phyloP scores from a whole-genome alignment of 352 stramenopile genomes.

The Pythium folliculosum region DNA sequence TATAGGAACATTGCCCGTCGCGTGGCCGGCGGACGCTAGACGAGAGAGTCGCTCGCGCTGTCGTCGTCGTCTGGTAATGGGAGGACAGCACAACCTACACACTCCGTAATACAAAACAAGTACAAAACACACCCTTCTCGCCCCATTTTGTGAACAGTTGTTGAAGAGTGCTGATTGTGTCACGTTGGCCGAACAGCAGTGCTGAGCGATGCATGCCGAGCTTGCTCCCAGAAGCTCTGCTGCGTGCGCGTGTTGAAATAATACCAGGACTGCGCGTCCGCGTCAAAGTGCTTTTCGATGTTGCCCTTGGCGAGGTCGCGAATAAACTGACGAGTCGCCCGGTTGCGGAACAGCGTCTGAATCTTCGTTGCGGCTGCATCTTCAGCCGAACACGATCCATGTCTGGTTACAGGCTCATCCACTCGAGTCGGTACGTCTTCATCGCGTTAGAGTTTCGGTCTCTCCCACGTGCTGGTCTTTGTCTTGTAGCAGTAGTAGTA shows the following conservation, averaged over 20 bases:
- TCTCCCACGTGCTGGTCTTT: conserved; percentile 36
- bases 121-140: conserved; percentile 15
- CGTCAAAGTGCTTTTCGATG: conserved; percentile 47
- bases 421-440: background rate
- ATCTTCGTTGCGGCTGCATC: conserved; percentile 35
- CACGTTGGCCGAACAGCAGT: background rate
- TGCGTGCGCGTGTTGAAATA: conserved; percentile 59
- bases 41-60: conserved; percentile 30
- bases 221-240: conserved; percentile 53
- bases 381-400: background rate
- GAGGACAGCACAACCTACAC: conserved; percentile 22
- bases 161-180: background rate
- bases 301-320: conserved; percentile 38
- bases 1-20: conserved; percentile 6
- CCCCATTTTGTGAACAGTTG: too few relatives aligned
- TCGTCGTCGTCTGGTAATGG: background rate
- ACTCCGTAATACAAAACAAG: conserved; percentile 34
- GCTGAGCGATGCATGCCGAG: conserved; percentile 32
- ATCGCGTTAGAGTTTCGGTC: conserved; percentile 28
- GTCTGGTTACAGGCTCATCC: background rate
- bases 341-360: conserved; percentile 41
- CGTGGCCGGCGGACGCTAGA: conserved; percentile 34
- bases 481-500: conserved; percentile 40
- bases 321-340: conserved; percentile 37
- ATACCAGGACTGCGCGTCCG: conserved; percentile 47